Conservation (phyloP, 805 yeast species). For the Candida endomychidarum region DNA sequence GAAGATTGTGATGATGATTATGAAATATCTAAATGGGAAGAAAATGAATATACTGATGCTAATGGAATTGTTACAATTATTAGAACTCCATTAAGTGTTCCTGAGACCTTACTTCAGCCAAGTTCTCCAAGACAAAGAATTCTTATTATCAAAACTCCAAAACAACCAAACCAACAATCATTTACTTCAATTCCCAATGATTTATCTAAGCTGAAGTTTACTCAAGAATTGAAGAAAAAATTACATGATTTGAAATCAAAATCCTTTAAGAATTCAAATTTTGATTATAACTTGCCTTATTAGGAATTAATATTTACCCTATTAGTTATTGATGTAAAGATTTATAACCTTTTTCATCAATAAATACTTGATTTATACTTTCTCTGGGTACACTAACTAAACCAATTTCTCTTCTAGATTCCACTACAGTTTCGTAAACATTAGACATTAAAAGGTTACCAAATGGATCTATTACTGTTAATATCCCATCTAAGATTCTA, state of each 20-base stretch:
- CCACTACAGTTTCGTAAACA: slow-evolving; percentile 31
- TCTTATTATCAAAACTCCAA: slow-evolving; percentile 14
- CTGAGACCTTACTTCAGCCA: slow-evolving; percentile 13
- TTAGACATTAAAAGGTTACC: slow-evolving; percentile 41
- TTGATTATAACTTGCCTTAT: slow-evolving; percentile 5
- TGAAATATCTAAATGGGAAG: slow-evolving; percentile 23
- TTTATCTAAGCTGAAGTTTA: slow-evolving; percentile 2
- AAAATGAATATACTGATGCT: slow-evolving; percentile 19
- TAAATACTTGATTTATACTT: slow-evolving; percentile 31
- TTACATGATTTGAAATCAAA: slow-evolving; percentile 2
- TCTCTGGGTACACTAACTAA: slow-evolving; percentile 52
- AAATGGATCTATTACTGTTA: slow-evolving; percentile 44
- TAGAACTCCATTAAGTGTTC: slow-evolving; percentile 21
- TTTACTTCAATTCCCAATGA: neutral
- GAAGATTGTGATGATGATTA: slow-evolving; percentile 11
- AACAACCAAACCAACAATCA: neutral
- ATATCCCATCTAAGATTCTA: slow-evolving; percentile 35
- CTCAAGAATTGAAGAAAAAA: slow-evolving; percentile 1
- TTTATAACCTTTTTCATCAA: slow-evolving; percentile 19
- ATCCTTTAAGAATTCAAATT: neutral
- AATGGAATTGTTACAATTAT: slow-evolving; percentile 19
- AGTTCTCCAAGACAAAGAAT: slow-evolving; percentile 14
- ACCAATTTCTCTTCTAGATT: slow-evolving; percentile 42
- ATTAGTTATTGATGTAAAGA: neutral
- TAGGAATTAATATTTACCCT: neutral